Evolutionary conservation across 352 stramenopile species (phyloP), one percentile per base, ranked within the genome.

Genomic region (Pythium folliculosum): DNA sequence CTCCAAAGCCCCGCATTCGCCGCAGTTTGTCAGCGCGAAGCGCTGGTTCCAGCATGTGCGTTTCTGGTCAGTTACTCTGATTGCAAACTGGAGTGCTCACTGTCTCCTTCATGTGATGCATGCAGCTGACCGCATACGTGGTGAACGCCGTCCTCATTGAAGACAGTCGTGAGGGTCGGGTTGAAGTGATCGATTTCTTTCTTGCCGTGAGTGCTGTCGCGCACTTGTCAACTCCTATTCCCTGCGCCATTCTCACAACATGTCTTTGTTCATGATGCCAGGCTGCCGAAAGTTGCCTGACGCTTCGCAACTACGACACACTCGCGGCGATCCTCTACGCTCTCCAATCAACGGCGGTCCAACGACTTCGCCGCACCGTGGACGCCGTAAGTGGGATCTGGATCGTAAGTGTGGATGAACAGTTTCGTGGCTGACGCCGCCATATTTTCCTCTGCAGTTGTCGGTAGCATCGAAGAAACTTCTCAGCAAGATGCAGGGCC

Each of bases 1-100:
- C 21, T 86, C 78, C 17, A 92, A 90, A 56, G 75, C 76, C 8
- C 51, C 64, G 16, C 81, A 88, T 61, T 89, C 78, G 1, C 30
- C 62, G 35, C 75, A 90, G 25, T 96, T 94, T 54, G 65, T 78
- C 38, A 77, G 73, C 35, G 80, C 84, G 21, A 92, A 88, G 58
- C 82, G 80, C 12, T 96, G 86, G 86, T 95, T 95, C 61, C 86
- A 95, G 58, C 85, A 96, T 65, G 88, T 96, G 78, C 17, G 82
- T 71, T 30, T 5, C 27, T 32, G 27, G 27, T 32, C 27, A 32
- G 27, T 5, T 32, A 32, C 27, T 2, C 5, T 32, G 2, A 5
- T 5, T 32, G 27, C 27, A 32, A 32, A 32, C 27, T 32, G 3
- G 27, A 32, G 27, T n/a, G 30, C 19, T 8, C 5, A 19, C 19